Conservation (phyloP, 352 stramenopile species). For the Phytophthora capsici region DNA sequence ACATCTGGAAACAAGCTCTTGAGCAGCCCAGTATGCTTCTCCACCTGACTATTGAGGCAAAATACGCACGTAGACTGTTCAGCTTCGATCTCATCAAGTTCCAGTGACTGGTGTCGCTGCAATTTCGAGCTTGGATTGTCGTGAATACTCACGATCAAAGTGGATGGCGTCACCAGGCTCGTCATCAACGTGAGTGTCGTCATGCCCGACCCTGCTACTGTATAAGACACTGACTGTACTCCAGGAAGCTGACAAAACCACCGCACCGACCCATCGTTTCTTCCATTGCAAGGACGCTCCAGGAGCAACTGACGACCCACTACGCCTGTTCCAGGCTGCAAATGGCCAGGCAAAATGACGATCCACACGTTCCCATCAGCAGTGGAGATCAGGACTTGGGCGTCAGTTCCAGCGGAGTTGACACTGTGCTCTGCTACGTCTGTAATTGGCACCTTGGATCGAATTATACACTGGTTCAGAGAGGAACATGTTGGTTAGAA, state of each 20-base stretch:
- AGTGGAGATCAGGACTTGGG: constrained; percentile 42
- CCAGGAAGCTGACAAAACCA: constrained; percentile 45
- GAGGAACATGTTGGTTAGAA: constrained; percentile 2
- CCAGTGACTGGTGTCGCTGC: constrained; percentile 7
- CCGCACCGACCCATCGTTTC: constrained; percentile 12
- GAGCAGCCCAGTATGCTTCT: constrained; percentile 24
- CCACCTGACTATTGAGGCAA: constrained; percentile 24
- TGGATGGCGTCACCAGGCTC: constrained; percentile 62
- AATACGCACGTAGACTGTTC: constrained; percentile 64
- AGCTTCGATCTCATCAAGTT: constrained; percentile 68
- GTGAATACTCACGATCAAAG: constrained; percentile 36
- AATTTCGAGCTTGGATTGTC: neutral
- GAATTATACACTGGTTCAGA: constrained; percentile 55
- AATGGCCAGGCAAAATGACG: constrained; percentile 39
- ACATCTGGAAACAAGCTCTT: constrained; percentile 36
- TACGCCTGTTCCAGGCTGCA: constrained; percentile 1
- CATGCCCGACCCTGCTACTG: constrained; percentile 11
- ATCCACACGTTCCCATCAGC: constrained; percentile 59
- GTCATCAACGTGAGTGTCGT: constrained; percentile 45
- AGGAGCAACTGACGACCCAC: constrained; percentile 24
- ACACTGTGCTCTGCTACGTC: constrained; percentile 29
- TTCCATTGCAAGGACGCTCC: constrained; percentile 11
- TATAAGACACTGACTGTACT: constrained; percentile 40
- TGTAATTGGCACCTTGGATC: constrained; percentile 46
- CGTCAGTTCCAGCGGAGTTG: neutral